Conservation (phyloP, 1,284 basidiomycete genomes). For the Cryptococcus neoformans region DNA sequence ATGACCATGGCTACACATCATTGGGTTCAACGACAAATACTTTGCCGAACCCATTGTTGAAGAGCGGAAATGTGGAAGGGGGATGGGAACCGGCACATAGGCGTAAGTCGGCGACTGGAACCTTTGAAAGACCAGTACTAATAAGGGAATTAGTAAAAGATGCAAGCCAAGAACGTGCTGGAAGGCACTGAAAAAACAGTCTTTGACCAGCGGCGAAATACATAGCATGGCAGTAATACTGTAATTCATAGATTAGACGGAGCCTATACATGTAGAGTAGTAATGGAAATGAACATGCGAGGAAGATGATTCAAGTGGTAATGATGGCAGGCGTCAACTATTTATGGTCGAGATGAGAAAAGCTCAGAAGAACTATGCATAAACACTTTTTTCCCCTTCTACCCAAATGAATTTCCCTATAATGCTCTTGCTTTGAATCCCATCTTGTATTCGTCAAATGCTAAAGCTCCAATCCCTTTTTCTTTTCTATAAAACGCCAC, state of each 20-base stretch:
- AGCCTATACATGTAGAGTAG: too few species aligned
- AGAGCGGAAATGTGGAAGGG: constrained; percentile 41
- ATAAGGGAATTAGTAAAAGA: constrained; percentile 53
- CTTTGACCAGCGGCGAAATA: not conserved
- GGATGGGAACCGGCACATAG: constrained; percentile 41
- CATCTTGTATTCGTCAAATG: not conserved
- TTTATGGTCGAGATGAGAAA: too few species aligned
- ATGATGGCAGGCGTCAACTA: too few species aligned
- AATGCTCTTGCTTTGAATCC: too few species aligned
- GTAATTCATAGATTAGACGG: not conserved
- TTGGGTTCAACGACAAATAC: constrained; percentile 95
- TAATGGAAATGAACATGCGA: too few species aligned
- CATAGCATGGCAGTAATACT: not conserved
- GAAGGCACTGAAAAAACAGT: constrained; percentile 31
- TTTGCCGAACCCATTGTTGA: constrained; percentile 80
- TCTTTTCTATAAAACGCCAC: not conserved
- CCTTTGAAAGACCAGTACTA: not conserved
- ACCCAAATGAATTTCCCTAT: not conserved
- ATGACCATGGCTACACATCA: constrained; percentile 92
- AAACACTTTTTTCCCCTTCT: not conserved
- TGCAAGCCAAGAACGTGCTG: constrained; percentile 66
- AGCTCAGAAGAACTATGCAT: not conserved
- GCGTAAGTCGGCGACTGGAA: constrained; percentile 18
- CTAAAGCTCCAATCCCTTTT: not conserved
- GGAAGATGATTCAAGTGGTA: too few species aligned